phyloP scores from a whole-genome alignment of 2,329 filamentous ascomycete genomes.

The Cercospora sp. region DNA sequence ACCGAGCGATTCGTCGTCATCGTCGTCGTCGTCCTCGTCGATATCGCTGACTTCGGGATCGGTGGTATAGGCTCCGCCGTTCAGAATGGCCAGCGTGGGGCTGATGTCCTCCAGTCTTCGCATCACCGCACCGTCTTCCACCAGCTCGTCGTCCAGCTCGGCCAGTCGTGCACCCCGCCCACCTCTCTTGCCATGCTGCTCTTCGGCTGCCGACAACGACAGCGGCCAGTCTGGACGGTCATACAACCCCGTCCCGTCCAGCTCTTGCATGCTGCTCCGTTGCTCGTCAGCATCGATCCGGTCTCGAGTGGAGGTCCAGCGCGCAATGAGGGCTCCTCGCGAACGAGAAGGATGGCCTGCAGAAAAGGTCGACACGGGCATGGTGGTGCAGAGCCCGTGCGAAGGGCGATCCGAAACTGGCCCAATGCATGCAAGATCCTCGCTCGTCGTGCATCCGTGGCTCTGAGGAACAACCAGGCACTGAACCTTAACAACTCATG shows the following conservation, averaged over 20 bases:
- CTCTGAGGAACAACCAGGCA: slow-evolving; percentile 8
- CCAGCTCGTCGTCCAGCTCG: slow-evolving; percentile 25
- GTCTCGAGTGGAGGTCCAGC: slow-evolving; percentile 34
- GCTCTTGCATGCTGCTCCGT: slow-evolving; percentile 32
- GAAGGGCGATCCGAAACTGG: slow-evolving; percentile 18
- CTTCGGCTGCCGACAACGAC: slow-evolving; percentile 9
- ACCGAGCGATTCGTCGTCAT: slow-evolving; percentile 11
- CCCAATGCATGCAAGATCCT: slow-evolving; percentile 25
- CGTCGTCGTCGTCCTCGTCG: slow-evolving; percentile 26
- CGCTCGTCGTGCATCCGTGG: slow-evolving; percentile 11
- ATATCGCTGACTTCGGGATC: slow-evolving; percentile 31
- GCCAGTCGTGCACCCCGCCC: slow-evolving; percentile 9
- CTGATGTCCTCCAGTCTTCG: slow-evolving; percentile 27
- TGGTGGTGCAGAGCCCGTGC: slow-evolving; percentile 29
- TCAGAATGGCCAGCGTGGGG: slow-evolving; percentile 23
- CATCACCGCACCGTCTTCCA: slow-evolving; percentile 27
- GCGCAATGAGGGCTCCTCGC: slow-evolving; percentile 28
- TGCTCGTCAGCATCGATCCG: slow-evolving; percentile 35
- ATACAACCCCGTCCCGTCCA: slow-evolving; percentile 35
- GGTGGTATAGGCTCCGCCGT: slow-evolving; percentile 13
- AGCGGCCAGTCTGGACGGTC: slow-evolving; percentile 36
- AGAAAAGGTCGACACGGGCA: slow-evolving; percentile 36
- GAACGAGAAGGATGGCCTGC: slow-evolving; percentile 23
- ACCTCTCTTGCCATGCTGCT: slow-evolving; percentile 1
- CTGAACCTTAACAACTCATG: slow-evolving; percentile 11